Evolutionary conservation across 23 red algal species (phyloP), one percentile per base, ranked within the genome.

Genomic region (Gracilaria domingensis): DNA sequence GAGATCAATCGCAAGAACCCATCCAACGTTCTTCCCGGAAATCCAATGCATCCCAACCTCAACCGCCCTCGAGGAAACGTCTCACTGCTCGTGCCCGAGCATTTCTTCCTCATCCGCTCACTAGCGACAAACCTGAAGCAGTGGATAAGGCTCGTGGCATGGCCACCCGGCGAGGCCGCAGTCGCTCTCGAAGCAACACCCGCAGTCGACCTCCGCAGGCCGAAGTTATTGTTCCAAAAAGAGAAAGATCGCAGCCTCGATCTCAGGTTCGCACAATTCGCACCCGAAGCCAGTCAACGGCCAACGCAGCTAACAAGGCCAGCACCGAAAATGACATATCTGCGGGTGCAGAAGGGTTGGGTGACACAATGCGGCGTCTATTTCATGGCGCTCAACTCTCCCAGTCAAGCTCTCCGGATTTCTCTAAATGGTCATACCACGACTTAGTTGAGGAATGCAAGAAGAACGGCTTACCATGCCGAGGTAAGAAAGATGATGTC

Each of bases 361-460:
- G 72, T 35, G 25, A 20, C 30, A 77, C 72, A 8, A 77, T 77
- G 72, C 72, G 72, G 29, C 72, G 72, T n/a, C 45, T 77, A 18
- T 77, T 77, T 50, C 72, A 77, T 30, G 72, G 72, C 34, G 72
- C 42, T 30, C 20, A 48, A 5, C 23, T 5, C 38, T 28, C 72
- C 72, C 72, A 77, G 45, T 49, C 72, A 45, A 77, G 39, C 72
- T 45, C 72, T 51, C 72, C 42, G 23, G 42, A 77, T 50, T 77
- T 77, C 14, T 45, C 72, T 0, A 77, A 24, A 8, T 77, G 72
- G 72, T 23, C 39, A 11, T 49, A 51, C 23, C n/a, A 49, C 0
- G 40, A 77, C 21, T 17, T 77, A 29, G 45, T 77, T 13, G 38
- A 45, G 28, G 72, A 77, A 77, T 77, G 72, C 42, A 77, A 51